Base-by-base conservation (phyloP, 805 yeast species). In the Wickerhamiella domercqiae region DNA sequence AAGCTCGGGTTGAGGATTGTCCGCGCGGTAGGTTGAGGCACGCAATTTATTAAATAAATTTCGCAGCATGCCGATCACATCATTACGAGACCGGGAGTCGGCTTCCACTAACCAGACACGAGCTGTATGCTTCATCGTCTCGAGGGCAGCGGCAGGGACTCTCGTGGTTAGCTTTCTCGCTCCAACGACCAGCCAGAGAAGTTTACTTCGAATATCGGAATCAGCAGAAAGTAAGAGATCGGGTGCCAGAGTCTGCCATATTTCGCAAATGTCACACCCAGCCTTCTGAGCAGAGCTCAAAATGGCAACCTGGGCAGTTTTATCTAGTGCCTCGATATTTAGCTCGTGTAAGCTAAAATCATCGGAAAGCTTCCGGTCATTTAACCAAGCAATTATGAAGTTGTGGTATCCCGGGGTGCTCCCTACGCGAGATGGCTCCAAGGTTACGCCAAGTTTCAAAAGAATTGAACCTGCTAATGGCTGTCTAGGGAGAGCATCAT, bases 1-100 rank as follows among this genome's bases (percentile, higher is more conserved):
- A 7, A 17, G 20, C 19, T 42, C 42, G n/a, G 33, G 33, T 18
- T 22, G 19, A 18, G 52, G 47, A 35, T 73, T 78, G 48, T 81
- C 66, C 19, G 71, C 46, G 0, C 74, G 68, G 52, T 77, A 73
- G 1, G 77, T 57, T 0, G 86, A 78, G 37, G 78, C 90, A 45
- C 79, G 66, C 14, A 80, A 55, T 46, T 95, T 63, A 21, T 66
- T 54, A 9, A 82, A 51, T 44, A 84, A 75, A 39, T 67, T 71
- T 38, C 76, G 67, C 39, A 84, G 56, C 14, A 71, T 50, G 2
- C 87, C 73, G 20, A 64, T 62, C 36, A 80, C 71, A 33, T 71
- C 74, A 44, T 75, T 75, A 50, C 95, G 63, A 1, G 70, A 63
- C 42, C 78, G 86, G 13, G 81, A 64, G 39, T 76, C 73, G 15